Conservation (phyloP, 2,329 filamentous ascomycete genomes). For the Knufia petricola region DNA sequence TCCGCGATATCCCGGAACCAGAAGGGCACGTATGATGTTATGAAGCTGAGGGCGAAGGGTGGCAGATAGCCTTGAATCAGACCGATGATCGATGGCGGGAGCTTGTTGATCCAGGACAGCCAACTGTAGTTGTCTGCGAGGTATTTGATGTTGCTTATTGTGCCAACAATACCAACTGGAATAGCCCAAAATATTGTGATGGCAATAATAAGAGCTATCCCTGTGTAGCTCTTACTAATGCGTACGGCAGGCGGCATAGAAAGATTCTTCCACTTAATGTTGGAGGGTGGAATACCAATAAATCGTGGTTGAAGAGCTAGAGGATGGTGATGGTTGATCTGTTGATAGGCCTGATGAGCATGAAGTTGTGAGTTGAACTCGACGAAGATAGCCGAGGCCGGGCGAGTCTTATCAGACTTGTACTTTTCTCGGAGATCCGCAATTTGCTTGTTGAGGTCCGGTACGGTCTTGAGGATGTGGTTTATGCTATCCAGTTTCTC, state of each 20-base stretch:
- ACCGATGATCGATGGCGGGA: conserved; percentile 63
- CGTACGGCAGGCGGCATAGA: conserved; percentile 54
- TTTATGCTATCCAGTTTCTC: conserved; percentile 32
- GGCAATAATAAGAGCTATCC: conserved; percentile 58
- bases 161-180: conserved; percentile 67
- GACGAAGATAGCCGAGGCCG: conserved; percentile 72
- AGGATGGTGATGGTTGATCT: conserved; percentile 43
- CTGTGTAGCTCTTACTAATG: conserved; percentile 57
- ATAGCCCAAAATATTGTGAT: conserved; percentile 82
- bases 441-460: conserved; percentile 40
- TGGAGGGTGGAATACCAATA: conserved; percentile 69
- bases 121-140: conserved; percentile 47
- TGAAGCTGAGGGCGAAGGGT: conserved; percentile 62
- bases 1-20: conserved; percentile 77
- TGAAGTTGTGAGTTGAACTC: conserved; percentile 75
- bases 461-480: conserved; percentile 67
- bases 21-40: conserved; percentile 78
- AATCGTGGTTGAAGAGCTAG: conserved; percentile 74
- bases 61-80: conserved; percentile 79
- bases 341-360: conserved; percentile 75
- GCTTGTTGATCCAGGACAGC: conserved; percentile 62
- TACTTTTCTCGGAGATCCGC: conserved; percentile 7
- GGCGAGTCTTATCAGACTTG: conserved; percentile 47
- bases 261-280: conserved; percentile 83
- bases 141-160: conserved; percentile 76